These are phyloP conservation scores for Aegilops umbellulata DNA, from an alignment of 176 grass and related monocot genomes.

Conservation along the genomic window DNA sequence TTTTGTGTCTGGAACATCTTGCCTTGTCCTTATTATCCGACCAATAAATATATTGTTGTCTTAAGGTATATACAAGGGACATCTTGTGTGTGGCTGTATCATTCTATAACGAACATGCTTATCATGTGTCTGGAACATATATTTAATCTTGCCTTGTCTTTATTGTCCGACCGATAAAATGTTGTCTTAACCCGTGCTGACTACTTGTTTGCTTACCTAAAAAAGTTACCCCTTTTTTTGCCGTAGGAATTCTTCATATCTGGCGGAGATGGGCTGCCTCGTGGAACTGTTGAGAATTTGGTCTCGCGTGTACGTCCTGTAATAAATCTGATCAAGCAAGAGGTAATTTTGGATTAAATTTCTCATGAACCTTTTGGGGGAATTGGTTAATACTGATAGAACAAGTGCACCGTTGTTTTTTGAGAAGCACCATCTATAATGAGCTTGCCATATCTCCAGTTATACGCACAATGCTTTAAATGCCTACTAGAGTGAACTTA, in stretches of 20 bases:
- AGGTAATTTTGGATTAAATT: conserved; percentile 50
- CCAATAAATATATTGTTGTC: too few species aligned
- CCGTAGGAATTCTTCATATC: conserved; percentile 97
- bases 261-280: conserved; percentile 96
- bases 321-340: conserved; percentile 84
- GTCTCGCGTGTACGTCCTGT: conserved; percentile 74
- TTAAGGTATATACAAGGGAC: background rate
- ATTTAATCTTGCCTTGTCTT: conserved; percentile 11
- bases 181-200: conserved; percentile 4
- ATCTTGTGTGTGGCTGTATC: background rate
- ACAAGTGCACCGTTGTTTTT: background rate
- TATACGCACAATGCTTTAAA: background rate
- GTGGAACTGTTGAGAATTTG: conserved; percentile 98
- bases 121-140: background rate
- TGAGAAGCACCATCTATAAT: background rate
- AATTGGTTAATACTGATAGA: background rate
- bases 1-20: background rate
- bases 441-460: background rate
- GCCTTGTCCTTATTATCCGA: too few species aligned
- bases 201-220: background rate
- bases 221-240: background rate
- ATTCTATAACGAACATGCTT: conserved; percentile 1
- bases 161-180: conserved; percentile 15
- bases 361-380: conserved; percentile 5
- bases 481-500: background rate